Evolutionary conservation across 371 early-diverging fungal species (phyloP).

Genomic region (Mortierella sp.): DNA sequence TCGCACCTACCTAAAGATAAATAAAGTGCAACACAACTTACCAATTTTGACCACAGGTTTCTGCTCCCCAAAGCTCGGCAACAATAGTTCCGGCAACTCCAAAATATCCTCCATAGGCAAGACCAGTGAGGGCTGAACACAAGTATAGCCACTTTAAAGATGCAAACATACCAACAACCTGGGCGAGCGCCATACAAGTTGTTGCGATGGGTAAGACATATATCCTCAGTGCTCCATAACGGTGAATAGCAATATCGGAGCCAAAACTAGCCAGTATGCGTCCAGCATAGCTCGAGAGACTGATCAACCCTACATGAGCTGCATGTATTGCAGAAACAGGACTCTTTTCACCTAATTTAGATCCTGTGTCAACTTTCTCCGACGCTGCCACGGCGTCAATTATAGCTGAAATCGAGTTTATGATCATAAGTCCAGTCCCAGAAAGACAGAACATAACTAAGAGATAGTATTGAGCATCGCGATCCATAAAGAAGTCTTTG

Average conservation of each 20-base stretch:
- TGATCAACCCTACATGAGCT: constrained; percentile 38
- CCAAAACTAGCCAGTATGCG: constrained; percentile 28
- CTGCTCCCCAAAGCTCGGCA: constrained; percentile 50
- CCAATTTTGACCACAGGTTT: constrained; percentile 54
- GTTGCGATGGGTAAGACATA: constrained; percentile 32
- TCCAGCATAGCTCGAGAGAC: constrained; percentile 40
- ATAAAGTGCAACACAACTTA: constrained; percentile 1
- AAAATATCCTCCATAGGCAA: constrained; percentile 53
- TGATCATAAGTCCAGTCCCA: constrained; percentile 51
- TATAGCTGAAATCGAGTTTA: constrained; percentile 51
- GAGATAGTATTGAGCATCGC: constrained; percentile 41
- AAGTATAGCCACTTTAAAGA: constrained; percentile 29
- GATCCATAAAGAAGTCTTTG: constrained; percentile 34
- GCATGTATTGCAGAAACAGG: constrained; percentile 35
- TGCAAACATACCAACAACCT: constrained; percentile 38
- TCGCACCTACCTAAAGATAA: background rate
- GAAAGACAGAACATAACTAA: constrained; percentile 41
- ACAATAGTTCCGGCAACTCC: constrained; percentile 51
- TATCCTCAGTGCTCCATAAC: constrained; percentile 29
- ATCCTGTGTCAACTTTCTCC: background rate
- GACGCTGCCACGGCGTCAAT: constrained; percentile 31
- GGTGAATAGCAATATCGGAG: constrained; percentile 37
- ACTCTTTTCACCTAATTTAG: background rate
- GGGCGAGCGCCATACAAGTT: constrained; percentile 34
- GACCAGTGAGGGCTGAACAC: constrained; percentile 39